phyloP scores from a whole-genome alignment of 2,329 filamentous ascomycete genomes.

The Aspergillus calidoustus region DNA sequence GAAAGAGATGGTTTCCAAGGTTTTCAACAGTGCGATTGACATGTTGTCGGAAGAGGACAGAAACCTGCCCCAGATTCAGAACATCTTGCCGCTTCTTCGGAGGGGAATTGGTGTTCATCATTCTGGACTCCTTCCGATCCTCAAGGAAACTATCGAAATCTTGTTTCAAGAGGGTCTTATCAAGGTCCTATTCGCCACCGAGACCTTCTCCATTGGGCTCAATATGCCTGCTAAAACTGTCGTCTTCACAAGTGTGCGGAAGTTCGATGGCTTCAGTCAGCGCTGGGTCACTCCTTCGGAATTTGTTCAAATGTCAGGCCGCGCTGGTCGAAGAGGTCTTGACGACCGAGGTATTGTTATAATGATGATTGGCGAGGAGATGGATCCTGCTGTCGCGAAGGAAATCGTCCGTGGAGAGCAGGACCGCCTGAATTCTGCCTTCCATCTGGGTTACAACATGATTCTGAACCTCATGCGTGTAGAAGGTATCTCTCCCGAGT shows the following conservation, averaged over 20 bases:
- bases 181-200: slow-evolving; percentile 96
- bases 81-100: slow-evolving; percentile 85
- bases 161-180: slow-evolving; percentile 97
- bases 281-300: slow-evolving; percentile 92
- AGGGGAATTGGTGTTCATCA: slow-evolving; percentile 97
- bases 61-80: slow-evolving; percentile 83
- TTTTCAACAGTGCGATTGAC: slow-evolving; percentile 91
- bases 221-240: slow-evolving; percentile 99
- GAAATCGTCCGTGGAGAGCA: slow-evolving; percentile 95
- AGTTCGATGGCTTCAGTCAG: slow-evolving; percentile 82
- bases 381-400: slow-evolving; percentile 92
- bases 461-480: slow-evolving; percentile 94
- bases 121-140: slow-evolving; percentile 88
- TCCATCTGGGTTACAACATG: slow-evolving; percentile 99
- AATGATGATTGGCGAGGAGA: slow-evolving; percentile 98
- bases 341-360: slow-evolving; percentile 98
- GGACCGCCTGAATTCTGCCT: slow-evolving; percentile 95
- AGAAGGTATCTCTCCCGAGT: slow-evolving; percentile 98
- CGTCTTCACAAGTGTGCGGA: slow-evolving; percentile 95
- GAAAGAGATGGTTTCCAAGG: slow-evolving; percentile 90
- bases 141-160: slow-evolving; percentile 99
- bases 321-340: slow-evolving; percentile 93
- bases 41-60: slow-evolving; percentile 92
- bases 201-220: slow-evolving; percentile 96
- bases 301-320: slow-evolving; percentile 98